Evolutionary conservation across 2,329 filamentous ascomycete genomes (phyloP), one percentile per base, ranked within the genome.

Genomic region (Chaetomium strumarium): DNA sequence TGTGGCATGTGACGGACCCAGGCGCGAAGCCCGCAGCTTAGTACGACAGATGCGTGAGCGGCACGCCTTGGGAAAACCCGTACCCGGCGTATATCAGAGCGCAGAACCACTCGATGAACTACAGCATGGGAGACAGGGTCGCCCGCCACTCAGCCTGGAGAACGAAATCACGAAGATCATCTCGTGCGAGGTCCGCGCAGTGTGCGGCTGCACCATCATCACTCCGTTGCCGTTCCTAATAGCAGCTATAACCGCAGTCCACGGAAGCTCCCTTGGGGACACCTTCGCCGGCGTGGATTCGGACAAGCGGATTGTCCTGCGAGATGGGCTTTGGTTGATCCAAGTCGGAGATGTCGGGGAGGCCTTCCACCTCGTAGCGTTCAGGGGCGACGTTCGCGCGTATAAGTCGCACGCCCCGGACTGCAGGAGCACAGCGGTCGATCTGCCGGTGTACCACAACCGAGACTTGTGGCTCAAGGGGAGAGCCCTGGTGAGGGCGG

Each of bases 21-120:
- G 50, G 38, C 36, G 52, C 52, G 20, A 50, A 50, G 46, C 52
- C 47, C 3, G n/a, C 33, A 2, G 36, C 36, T 10, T 54, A 47
- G 52, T 29, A 46, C 29, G 42, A 46, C 16, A 16, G 52, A 13
- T 54, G 52, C 38, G 52, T 54, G 8, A 46, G 46, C 42, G 63
- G 63, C 12, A 63, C 61, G 2, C 20, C 33, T 7, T 64, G 56
- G 57, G 60, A 60, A 14, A 29, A 56, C 31, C 41, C 56, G 12
- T 14, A 45, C 16, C 46, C 17, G 11, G n/a, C 9, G 7, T 9
- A 42, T 11, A 36, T 61, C 9, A 41, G 58, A 16, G 46, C 52
- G 14, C 62, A 64, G 46, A 64, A 63, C 49, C n/a, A 47, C 42
- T 63, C 62, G 4, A 60, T 63, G 55, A 55, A 60, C 52, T 59